These are phyloP conservation scores for Paxillus ammoniavirescens DNA, from an alignment of 768 basidiomycete genomes.

Conservation along the genomic window DNA sequence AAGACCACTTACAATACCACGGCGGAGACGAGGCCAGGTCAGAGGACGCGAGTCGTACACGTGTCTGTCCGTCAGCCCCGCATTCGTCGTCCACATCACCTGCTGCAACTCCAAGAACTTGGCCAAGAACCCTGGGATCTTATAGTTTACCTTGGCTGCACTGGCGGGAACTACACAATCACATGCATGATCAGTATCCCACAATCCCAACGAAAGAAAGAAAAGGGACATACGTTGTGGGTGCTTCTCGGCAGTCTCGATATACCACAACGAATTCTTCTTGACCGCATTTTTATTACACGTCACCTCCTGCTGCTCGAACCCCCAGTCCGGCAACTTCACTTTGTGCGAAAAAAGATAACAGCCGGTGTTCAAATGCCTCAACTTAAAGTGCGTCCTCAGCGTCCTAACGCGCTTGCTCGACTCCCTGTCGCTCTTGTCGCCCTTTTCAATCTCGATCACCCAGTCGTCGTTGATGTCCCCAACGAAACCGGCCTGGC, in stretches of 20 bases:
- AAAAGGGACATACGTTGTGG: constrained; percentile 53
- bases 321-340: constrained; percentile 97
- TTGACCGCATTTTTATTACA: constrained; percentile 96
- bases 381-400: constrained; percentile 76
- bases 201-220: background rate
- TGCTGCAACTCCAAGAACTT: constrained; percentile 91
- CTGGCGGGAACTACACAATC: constrained; percentile 56
- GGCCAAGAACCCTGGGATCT: constrained; percentile 79
- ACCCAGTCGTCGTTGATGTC: constrained; percentile 94
- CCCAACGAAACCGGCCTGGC: constrained; percentile 79
- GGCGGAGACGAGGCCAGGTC: constrained; percentile 85
- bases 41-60: constrained; percentile 92
- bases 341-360: constrained; percentile 98
- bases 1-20: constrained; percentile 79
- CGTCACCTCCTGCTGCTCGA: constrained; percentile 98
- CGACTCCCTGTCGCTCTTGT: constrained; percentile 63
- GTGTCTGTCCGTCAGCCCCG: constrained; percentile 92
- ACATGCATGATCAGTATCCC: background rate
- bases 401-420: constrained; percentile 73
- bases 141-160: constrained; percentile 87
- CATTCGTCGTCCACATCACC: constrained; percentile 98
- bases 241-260: constrained; percentile 80
- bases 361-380: constrained; percentile 87
- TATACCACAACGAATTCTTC: constrained; percentile 89
- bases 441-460: constrained; percentile 78